A percentile compares a stretch with the other conserved stretches of the same genome.
phyloP scores from a whole-genome alignment of 2,329 filamentous ascomycete genomes.

The Fusarium subglutinans region DNA sequence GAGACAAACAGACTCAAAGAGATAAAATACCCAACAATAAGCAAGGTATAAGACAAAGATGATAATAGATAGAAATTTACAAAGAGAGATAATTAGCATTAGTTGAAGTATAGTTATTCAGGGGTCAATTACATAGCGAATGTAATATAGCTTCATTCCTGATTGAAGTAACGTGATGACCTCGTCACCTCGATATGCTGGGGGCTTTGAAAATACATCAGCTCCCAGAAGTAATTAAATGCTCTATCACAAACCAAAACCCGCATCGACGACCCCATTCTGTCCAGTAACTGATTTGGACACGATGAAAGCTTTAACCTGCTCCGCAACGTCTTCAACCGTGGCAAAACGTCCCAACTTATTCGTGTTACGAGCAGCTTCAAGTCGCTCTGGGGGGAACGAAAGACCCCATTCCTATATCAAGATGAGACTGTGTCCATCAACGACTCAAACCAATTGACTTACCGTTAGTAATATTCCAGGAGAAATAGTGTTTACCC shows the following conservation, averaged over 20 bases:
- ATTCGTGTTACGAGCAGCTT: slow-evolving; percentile 62
- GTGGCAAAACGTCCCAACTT: slow-evolving; percentile 68
- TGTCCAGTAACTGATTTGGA: slow-evolving; percentile 61
- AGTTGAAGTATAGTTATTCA: too few species aligned
- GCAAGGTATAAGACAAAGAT: too few species aligned
- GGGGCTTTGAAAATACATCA: too few species aligned
- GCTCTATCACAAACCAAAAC: not conserved
- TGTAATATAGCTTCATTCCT: too few species aligned
- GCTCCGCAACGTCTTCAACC: slow-evolving; percentile 62
- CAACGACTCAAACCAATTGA: too few species aligned
- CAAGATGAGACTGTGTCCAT: not conserved
- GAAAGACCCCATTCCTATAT: slow-evolving; percentile 68
- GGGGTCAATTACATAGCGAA: too few species aligned
- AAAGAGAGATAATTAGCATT: too few species aligned
- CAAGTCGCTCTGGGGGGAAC: slow-evolving; percentile 67
- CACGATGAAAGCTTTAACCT: slow-evolving; percentile 60
- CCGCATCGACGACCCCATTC: slow-evolving; percentile 59
- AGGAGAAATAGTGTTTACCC: slow-evolving; percentile 68
- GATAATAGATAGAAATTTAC: too few species aligned
- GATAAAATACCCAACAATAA: too few species aligned
- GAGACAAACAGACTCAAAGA: too few species aligned
- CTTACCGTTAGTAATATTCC: slow-evolving; percentile 61
- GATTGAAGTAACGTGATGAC: too few species aligned
- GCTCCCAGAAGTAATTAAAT: not conserved
- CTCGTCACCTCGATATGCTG: too few species aligned